Evolutionary conservation across 2,329 filamentous ascomycete species (phyloP), one percentile per base, ranked within the genome.

Genomic region (Bipolaris zeicola): DNA sequence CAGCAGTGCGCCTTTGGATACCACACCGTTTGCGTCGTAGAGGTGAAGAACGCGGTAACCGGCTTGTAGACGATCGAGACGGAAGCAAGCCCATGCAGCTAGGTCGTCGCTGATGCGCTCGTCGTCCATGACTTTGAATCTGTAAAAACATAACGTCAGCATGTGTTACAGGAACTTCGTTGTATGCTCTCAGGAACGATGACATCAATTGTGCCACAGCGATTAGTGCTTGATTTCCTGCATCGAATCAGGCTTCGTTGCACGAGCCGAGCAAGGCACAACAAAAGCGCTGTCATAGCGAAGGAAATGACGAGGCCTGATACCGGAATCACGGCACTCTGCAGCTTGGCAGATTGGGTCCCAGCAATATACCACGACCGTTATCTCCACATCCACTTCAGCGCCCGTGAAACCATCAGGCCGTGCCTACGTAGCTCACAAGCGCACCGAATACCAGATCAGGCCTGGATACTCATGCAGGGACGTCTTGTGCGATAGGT

Each of bases 41-140:
- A 98, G 78, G 66, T 88, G 89, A 53, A 98, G 81, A 63, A 96
- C 87, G 10, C 92, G 83, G 65, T 90, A 90, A 0, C 95, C 94
- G 33, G 84, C 79, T 58, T 86, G 86, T 57, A 97, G 76, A 6
- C 92, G 84, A 76, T 97, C 92, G 20, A 98, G 84, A 37, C 92
- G 84, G 65, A 96, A 88, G 70, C 92, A 96, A 1, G 90, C 87
- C 95, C 95, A 98, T 2, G 89, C 92, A 10, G 92, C 89, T 54
- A 96, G 76, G 57, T 89, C 85, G 69, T 98, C 92, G 36, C 64
- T 64, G 3, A 88, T 87, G 63, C 93, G 85, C 75, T 94, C 89
- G 65, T 96, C 89, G 73, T 98, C 91, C 75, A 92, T 89, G 64
- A 98, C 82, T 67, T 96, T 92, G 80, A 98, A 91, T 64, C 86